phyloP scores from a whole-genome alignment of 257 asterid species.

The Solanum bulbocastanum region DNA sequence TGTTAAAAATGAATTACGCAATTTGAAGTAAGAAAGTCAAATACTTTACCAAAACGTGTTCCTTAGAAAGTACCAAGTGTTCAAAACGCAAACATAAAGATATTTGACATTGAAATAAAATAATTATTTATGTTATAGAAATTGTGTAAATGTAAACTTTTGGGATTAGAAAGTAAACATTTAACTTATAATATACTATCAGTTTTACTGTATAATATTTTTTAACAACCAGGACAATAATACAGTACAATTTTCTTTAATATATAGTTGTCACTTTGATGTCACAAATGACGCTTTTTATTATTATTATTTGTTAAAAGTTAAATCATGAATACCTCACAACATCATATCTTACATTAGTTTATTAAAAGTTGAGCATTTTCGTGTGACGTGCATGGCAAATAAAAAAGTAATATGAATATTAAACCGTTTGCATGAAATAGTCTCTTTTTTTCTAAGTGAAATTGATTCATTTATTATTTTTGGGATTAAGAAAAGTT shows the following conservation, averaged over 20 bases:
- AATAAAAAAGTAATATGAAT: background rate
- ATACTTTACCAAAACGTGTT: background rate
- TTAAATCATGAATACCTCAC: no score
- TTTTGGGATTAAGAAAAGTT: no score
- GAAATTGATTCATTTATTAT: background rate
- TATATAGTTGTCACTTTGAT: background rate
- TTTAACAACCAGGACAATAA: background rate
- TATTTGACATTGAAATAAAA: background rate
- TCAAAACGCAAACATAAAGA: background rate
- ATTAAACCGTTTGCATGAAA: background rate
- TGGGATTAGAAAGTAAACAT: background rate
- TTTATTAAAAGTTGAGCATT: background rate
- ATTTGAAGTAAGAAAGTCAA: background rate
- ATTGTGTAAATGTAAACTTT: background rate
- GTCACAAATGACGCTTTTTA: background rate
- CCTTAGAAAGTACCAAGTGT: no score
- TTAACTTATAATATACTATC: background rate
- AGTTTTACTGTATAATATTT: no score
- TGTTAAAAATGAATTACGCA: no score
- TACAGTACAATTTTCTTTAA: background rate
- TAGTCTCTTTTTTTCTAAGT: background rate
- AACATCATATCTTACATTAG: background rate
- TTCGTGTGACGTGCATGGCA: background rate
- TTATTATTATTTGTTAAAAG: background rate
- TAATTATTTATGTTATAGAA: background rate